Base-by-base conservation (phyloP, 1,284 basidiomycete species). In the Hymenochaete sp. region DNA sequence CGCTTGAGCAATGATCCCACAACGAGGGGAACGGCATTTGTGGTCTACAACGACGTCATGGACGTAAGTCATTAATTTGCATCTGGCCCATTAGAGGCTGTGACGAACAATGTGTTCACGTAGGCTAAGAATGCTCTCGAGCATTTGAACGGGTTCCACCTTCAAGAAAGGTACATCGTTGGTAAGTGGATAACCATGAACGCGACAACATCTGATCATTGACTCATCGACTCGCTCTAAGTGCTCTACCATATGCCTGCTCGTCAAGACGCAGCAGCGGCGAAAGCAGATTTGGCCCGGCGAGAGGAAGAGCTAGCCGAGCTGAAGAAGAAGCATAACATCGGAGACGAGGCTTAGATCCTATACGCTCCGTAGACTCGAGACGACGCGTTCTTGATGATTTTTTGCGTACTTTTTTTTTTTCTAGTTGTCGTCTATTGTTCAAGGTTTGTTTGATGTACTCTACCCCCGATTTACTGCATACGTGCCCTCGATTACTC, bases 201-300 rank as follows among this genome's bases (percentile, higher is more conserved):
- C 21, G 21, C 32, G 8, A 35, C 32, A n/a, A 8, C 13, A 4
- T 5, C 8, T 16, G 21, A 35, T 4, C 14, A 35, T 31, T 48
- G 26, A 16, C 41, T 26, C 35, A 38, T 32, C 47, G 8, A 38
- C 22, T 10, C 18, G n/a, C 42, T 29, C 39, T 13, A 55, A 77
- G 95, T 98, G 11, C 70, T 98, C 22, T 98, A 96, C 59, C 95
- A 98, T 61, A 95, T 98, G 80, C 93, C 93, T 29, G 85, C 91
- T 16, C 91, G 93, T 63, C 88, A 93, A 59, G 90, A 96, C 55
- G 88, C 89, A 2, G 87, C 87, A 1, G 84, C 87, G 10, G 88
- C 87, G 16, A 97, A 97, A 61, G 89, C 91, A 19, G 95, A 98
- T 54, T 67, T 98, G 42, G 89, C 89, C 19, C 80, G 80, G 55